Base-by-base conservation (phyloP, 345 rosid species). In the Salix caprea region DNA sequence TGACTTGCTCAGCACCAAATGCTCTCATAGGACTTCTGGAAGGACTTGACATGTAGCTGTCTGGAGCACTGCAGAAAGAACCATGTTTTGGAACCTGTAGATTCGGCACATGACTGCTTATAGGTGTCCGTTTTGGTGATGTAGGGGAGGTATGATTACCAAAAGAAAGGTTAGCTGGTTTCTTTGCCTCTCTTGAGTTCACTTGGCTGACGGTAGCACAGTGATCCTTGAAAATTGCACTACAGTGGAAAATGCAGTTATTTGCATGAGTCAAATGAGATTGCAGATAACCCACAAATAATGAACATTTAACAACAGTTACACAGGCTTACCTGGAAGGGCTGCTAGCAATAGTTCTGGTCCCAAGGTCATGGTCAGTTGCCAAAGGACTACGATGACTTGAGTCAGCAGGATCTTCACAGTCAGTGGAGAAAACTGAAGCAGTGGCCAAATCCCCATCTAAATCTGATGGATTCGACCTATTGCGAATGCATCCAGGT, bases 11-110 rank as follows among this genome's bases (percentile, higher is more conserved):
- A 4, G 84, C 75, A 64, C 92, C 87, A 80, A 85, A 88, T 5
- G 89, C 88, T 83, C 97, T 88, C 84, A 90, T 78, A 71, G 99
- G 99, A 84, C 99, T 96, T 88, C 98, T 88, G 15, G 98, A 93
- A 82, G 99, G 99, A 88, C 99, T 96, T 66, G 99, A 96, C 92
- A 91, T 75, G 77, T 97, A 94, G 84, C 97, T 96, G 76, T 93
- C 98, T 34, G 97, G 93, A 81, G 99, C 97, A 88, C 97, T 88
- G 78, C 66, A 87, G 66, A 91, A 87, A 70, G 87, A 88, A 78
- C 90, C 89, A 26, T 87, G 87, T 74, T 77, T 77, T 36, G 94
- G 97, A 83, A 89, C 84, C 82, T 91, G 97, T 76, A 96, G 73
- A 81, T 85, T 88, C 61, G 87, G 91, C 65, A 94, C 88, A 78